Conservation (phyloP, 805 yeast genomes). For the Candida suzukii region DNA sequence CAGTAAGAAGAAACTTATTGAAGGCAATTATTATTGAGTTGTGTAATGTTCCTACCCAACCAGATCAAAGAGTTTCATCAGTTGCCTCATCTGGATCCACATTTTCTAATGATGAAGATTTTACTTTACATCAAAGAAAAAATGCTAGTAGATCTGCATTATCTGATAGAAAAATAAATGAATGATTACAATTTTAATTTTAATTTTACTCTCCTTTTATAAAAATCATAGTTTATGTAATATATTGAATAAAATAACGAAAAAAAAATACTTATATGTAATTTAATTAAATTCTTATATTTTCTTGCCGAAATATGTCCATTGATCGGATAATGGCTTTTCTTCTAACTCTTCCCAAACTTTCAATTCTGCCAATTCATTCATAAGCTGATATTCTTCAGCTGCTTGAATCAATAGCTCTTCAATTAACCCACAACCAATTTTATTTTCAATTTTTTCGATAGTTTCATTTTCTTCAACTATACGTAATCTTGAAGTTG, state of each 20-base stretch:
- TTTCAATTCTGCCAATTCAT: conserved; percentile 61
- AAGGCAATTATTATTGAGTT: conserved; percentile 47
- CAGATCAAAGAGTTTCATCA: neutral
- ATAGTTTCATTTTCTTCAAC: conserved; percentile 57
- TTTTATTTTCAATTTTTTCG: conserved; percentile 61
- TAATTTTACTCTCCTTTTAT: no score
- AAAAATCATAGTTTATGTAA: no score
- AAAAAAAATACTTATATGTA: neutral
- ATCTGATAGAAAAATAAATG: neutral
- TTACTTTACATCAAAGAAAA: neutral
- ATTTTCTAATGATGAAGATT: neutral
- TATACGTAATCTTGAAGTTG: conserved; percentile 58
- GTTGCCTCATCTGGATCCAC: neutral
- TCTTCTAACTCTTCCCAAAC: conserved; percentile 79
- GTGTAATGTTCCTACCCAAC: conserved; percentile 16
- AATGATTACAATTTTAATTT: no score
- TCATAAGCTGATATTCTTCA: conserved; percentile 66
- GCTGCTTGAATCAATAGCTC: conserved; percentile 77
- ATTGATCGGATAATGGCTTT: conserved; percentile 72
- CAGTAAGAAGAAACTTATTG: conserved; percentile 67
- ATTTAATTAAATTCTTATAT: conserved; percentile 11
- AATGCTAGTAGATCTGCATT: neutral
- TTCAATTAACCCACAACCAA: conserved; percentile 81
- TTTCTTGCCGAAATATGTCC: conserved; percentile 74
- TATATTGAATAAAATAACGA: no score